Evolutionary conservation across 345 rosid genomes (phyloP), one percentile per base, ranked within the genome.

Genomic region (Anastatica hierochuntica): DNA sequence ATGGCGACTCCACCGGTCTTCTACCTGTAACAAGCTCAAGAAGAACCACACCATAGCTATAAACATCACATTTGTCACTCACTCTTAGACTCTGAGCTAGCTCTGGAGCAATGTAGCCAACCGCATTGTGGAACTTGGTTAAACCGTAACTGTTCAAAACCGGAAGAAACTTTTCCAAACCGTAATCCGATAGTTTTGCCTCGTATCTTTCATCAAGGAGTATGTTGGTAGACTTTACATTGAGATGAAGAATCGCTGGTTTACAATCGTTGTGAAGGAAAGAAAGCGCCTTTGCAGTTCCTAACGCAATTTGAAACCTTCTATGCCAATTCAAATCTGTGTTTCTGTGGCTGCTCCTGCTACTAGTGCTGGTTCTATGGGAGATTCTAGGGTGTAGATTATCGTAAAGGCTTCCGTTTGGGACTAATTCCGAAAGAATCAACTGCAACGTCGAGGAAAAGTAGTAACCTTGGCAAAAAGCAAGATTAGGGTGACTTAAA

Each of bases 101-200:
- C 73, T 92, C 98, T 1, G 98, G 98, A 8, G 98, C 97, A n/a
- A 92, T 88, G 72, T 81, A 92, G 19, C 98, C 98, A 33, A 85
- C 90, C n/a, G 95, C 84, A 63, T 76, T 85, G 59, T 88, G 96
- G 60, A 75, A 81, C 50, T 73, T 84, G 33, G 88, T 82, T 51
- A 75, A 56, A 14, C 95, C 81, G 3, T 77, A 63, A 49, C 82
- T 79, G 67, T 92, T 90, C 46, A 83, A 61, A 50, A 92, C 71
- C 11, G 98, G 95, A 10, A 92, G 94, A 56, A 92, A 71, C 64
- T 77, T 88, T 43, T 68, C 90, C 27, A 92, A 45, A 9, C 97
- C 98, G 16, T 83, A 88, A 64, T 92, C 98, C 1, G 98, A 83
- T 59, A 92, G 62, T 75, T 80, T 85, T 6, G 94, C 77, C 53